Evolutionary conservation across 768 basidiomycete genomes (phyloP).

Genomic region (Xerocomellus chrysenteron): DNA sequence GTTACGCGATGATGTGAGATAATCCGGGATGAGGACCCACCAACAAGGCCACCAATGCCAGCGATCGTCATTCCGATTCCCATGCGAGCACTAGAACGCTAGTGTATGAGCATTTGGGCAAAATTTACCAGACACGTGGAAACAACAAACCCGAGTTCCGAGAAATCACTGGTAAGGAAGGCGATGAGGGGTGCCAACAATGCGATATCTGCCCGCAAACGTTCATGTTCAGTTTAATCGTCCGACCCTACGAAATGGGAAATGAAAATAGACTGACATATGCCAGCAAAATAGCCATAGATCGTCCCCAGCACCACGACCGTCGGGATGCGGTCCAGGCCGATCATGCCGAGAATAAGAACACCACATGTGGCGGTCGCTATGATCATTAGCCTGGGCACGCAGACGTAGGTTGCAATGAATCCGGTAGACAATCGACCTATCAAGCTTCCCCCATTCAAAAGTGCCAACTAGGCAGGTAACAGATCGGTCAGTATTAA

Average conservation of each 20-base stretch:
- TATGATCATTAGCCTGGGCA: conserved; percentile 42
- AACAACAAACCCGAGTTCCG: conserved; percentile 47
- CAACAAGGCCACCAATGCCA: conserved; percentile 21
- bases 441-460: conserved; percentile 50
- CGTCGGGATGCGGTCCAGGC: conserved; percentile 33
- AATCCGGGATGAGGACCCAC: conserved; percentile 9
- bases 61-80: conserved; percentile 13
- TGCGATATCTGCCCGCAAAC: conserved; percentile 32
- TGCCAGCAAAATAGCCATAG: conserved; percentile 50
- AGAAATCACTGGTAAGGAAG: conserved; percentile 42
- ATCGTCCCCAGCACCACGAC: conserved; percentile 40
- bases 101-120: neutral
- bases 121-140: neutral
- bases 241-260: neutral
- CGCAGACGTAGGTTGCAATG: conserved; percentile 42
- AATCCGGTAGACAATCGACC: conserved; percentile 51
- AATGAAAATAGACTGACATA: conserved; percentile 27
- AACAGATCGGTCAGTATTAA: neutral
- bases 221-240: neutral
- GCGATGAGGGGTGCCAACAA: conserved; percentile 43
- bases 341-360: conserved; percentile 46
- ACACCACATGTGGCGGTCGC: conserved; percentile 32
- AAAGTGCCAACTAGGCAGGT: conserved; percentile 42
- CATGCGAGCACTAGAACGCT: conserved; percentile 24
- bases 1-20: neutral